Evolutionary conservation across 1,284 basidiomycete genomes (phyloP).

Genomic region (Mycena sp.): DNA sequence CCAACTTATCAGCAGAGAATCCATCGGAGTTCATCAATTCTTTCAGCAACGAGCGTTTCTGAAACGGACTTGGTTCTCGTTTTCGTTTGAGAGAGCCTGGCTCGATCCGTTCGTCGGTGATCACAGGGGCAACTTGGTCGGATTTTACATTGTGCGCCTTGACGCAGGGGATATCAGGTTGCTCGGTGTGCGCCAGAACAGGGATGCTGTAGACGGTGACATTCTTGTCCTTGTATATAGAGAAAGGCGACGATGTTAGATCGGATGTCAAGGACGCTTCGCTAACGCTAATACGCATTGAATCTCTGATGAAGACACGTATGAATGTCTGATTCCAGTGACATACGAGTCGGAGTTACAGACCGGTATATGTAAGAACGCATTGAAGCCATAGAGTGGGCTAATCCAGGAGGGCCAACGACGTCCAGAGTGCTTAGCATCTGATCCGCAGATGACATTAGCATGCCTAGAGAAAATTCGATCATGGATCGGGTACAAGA

Average conservation of each 20-base stretch:
- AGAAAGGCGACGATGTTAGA: constrained; percentile 39
- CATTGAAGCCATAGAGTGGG: constrained; percentile 79
- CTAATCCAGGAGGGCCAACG: constrained; percentile 77
- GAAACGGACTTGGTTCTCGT: constrained; percentile 46
- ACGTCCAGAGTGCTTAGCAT: constrained; percentile 67
- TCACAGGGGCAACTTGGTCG: constrained; percentile 17
- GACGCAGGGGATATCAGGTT: background rate
- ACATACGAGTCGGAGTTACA: constrained; percentile 33
- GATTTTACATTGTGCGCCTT: background rate
- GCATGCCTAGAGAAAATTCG: constrained; percentile 60
- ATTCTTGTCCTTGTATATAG: constrained; percentile 70
- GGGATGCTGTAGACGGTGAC: constrained; percentile 73
- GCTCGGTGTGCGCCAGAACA: constrained; percentile 45
- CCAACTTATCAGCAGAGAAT: constrained; percentile 50
- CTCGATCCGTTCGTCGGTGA: background rate
- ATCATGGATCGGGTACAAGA: constrained; percentile 9
- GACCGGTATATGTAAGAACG: constrained; percentile 72
- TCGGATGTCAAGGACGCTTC: constrained; percentile 53
- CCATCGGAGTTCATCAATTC: constrained; percentile 36
- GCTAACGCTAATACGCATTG: constrained; percentile 54
- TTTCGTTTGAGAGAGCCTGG: constrained; percentile 54
- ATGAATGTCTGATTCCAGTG: too few relatives aligned
- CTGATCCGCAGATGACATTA: constrained; percentile 87
- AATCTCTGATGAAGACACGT: too few relatives aligned
- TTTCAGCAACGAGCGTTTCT: constrained; percentile 39